These are phyloP conservation scores for Arctium minus DNA, from an alignment of 129 eudicot genomes.

Conservation along the genomic window DNA sequence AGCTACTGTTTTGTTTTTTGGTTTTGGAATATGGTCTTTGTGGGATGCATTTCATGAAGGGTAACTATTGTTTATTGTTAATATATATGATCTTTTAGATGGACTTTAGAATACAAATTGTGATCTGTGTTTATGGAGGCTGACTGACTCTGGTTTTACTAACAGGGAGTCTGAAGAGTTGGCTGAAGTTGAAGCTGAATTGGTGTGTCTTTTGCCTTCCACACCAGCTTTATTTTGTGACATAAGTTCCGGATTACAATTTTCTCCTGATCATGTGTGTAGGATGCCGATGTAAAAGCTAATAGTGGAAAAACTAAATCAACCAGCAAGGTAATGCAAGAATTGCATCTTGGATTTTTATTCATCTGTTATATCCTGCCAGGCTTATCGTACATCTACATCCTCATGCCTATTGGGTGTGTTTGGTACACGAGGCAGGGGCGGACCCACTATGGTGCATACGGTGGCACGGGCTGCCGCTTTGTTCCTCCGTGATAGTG, in stretches of 20 bases:
- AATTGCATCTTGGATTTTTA: neutral
- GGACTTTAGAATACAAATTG: neutral
- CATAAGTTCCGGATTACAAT: neutral
- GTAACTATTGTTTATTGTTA: conserved; percentile 24
- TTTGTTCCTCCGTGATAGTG: too few species aligned
- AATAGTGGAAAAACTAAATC: conserved; percentile 38
- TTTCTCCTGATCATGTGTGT: conserved; percentile 11
- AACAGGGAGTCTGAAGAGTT: conserved; percentile 61
- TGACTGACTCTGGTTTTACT: neutral
- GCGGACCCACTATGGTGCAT: too few species aligned
- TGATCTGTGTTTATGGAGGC: neutral
- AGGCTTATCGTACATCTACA: too few species aligned
- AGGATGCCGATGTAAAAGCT: conserved; percentile 70
- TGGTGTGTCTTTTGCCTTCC: conserved; percentile 43
- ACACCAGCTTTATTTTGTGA: neutral
- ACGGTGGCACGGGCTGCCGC: too few species aligned
- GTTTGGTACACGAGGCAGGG: too few species aligned
- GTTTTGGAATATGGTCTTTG: conserved; percentile 89
- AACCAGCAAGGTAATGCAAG: conserved; percentile 47
- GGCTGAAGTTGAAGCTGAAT: conserved; percentile 84
- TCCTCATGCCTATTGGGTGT: neutral
- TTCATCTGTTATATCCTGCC: too few species aligned
- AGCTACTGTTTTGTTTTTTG: conserved; percentile 75
- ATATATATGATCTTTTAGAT: neutral
- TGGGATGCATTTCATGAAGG: conserved; percentile 86